Evolutionary conservation across 2,329 filamentous ascomycete species (phyloP).

Genomic region (Ophiostoma sp.): DNA sequence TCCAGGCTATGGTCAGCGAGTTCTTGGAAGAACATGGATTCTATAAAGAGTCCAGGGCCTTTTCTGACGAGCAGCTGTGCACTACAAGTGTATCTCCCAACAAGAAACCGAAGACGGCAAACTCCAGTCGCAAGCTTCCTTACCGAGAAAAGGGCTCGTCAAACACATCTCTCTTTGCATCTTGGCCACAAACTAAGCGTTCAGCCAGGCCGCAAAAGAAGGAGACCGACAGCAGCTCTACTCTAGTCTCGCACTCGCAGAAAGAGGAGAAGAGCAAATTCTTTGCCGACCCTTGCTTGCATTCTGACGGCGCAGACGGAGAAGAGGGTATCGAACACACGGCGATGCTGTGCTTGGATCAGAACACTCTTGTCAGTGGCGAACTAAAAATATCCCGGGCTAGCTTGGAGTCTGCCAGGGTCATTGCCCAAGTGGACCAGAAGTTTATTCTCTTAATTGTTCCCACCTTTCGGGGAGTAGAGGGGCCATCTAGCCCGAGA

Average conservation of each 20-base stretch:
- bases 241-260: not conserved
- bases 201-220: not conserved
- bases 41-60: conserved; percentile 42
- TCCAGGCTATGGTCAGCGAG: conserved; percentile 63
- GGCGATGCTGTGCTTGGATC: conserved; percentile 12
- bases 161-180: conserved; percentile 7
- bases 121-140: not conserved
- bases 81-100: not conserved
- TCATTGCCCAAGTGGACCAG: conserved; percentile 77
- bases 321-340: not conserved
- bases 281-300: not conserved
- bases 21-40: conserved; percentile 73
- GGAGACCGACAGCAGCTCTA: not conserved
- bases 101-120: not conserved
- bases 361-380: not conserved
- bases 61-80: not conserved
- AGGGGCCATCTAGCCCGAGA: not conserved
- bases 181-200: conserved; percentile 23
- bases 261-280: conserved; percentile 15
- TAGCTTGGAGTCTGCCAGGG: conserved; percentile 53
- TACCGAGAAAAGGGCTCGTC: not conserved
- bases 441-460: conserved; percentile 80
- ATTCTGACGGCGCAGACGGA: not conserved
- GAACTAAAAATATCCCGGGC: conserved; percentile 53
- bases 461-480: conserved; percentile 25